These are phyloP conservation scores for Lipomyces spencermartinsiae DNA, from an alignment of 805 yeast species.

Conservation along the genomic window DNA sequence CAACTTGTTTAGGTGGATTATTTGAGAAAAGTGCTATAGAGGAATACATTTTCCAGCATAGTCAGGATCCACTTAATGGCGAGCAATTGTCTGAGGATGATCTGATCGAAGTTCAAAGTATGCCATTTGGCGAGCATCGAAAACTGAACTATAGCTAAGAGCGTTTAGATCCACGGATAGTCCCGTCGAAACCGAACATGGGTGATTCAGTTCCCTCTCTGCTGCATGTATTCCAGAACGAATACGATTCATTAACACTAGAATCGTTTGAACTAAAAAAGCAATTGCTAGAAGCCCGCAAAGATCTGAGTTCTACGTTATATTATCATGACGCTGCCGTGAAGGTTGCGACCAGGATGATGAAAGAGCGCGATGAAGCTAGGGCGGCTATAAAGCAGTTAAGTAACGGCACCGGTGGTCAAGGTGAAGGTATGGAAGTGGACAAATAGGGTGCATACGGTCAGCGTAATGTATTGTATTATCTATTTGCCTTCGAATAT, in stretches of 20 bases:
- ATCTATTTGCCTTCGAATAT: neutral
- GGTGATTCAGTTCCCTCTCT: constrained; percentile 77
- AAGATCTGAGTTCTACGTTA: constrained; percentile 75
- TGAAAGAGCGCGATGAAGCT: constrained; percentile 76
- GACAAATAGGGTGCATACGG: neutral
- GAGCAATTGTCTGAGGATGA: constrained; percentile 66
- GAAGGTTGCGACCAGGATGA: constrained; percentile 76
- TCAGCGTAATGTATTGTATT: neutral
- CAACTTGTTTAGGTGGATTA: constrained; percentile 59
- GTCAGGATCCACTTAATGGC: constrained; percentile 77
- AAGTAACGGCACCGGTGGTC: neutral
- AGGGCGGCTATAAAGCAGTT: constrained; percentile 51
- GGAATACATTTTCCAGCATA: constrained; percentile 66
- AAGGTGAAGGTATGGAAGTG: neutral
- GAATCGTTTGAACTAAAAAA: constrained; percentile 81
- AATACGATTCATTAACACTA: constrained; percentile 85
- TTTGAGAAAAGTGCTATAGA: constrained; percentile 70
- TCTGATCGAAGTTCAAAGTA: constrained; percentile 53
- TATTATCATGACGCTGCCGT: constrained; percentile 91
- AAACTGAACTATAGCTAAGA: neutral
- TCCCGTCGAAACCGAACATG: constrained; percentile 52
- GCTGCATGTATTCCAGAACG: constrained; percentile 76
- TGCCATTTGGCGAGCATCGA: neutral
- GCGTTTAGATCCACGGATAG: constrained; percentile 43
- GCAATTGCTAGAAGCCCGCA: constrained; percentile 66